Conservation (phyloP, 495 filamentous ascomycete species). For the Penicillium herquei region DNA sequence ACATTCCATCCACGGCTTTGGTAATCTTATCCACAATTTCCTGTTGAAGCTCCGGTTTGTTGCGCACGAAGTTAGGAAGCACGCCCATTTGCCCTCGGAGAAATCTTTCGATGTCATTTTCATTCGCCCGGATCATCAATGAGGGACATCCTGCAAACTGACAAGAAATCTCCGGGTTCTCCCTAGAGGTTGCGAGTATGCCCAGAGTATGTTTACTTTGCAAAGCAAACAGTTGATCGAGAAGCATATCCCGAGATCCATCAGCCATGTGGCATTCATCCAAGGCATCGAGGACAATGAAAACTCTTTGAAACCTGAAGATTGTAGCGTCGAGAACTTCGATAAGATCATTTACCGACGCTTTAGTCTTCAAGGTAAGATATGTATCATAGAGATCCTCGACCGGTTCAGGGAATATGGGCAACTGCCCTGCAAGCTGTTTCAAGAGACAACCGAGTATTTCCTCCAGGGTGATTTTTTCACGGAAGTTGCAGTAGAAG, state of each 20-base stretch:
- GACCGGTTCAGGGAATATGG: background rate
- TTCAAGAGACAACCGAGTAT: slow-evolving; percentile 21
- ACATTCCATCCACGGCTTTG: background rate
- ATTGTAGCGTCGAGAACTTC: background rate
- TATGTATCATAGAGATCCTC: background rate
- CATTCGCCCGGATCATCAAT: background rate
- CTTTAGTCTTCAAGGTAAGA: background rate
- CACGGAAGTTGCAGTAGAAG: slow-evolving; percentile 31
- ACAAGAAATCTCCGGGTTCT: background rate
- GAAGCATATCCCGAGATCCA: background rate
- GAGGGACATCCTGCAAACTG: background rate
- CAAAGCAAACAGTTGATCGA: background rate
- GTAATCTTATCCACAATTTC: background rate
- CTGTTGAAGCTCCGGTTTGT: background rate
- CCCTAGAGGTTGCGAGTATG: background rate
- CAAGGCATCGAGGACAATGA: background rate
- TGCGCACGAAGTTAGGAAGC: background rate
- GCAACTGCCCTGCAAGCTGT: slow-evolving; percentile 11
- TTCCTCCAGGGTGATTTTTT: slow-evolving; percentile 14
- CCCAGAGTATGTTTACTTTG: background rate
- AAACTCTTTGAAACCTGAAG: background rate
- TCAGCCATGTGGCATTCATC: background rate
- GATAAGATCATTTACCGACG: background rate
- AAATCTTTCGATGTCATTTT: background rate
- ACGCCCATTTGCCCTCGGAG: background rate